Evolutionary conservation across 805 yeast genomes (phyloP), one percentile per base, ranked within the genome.

Genomic region (Yarrowia phangngaensis): DNA sequence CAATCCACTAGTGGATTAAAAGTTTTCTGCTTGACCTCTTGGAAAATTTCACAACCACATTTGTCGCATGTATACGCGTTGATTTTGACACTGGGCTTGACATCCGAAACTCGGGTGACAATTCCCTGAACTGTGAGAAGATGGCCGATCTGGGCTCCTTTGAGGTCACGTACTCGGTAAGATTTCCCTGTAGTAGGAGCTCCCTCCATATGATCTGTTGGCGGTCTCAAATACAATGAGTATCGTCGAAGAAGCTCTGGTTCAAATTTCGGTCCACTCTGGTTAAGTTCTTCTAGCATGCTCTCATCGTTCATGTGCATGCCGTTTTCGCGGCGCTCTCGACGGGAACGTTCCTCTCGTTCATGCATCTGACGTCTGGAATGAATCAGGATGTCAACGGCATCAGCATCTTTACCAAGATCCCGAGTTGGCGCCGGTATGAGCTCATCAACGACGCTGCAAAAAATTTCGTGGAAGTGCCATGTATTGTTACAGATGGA

Each of bases 11-110:
- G 69, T n/a, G 99, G 99, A 20, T 84, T 80, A 67, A 85, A 94
- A 33, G 84, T 80, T 62, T 80, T 79, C 14, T 89, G 70, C 55
- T 78, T 81, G 56, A 92, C 95, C 64, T 94, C 97, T 70, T 92
- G 97, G 73, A 94, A 92, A 47, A 87, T 80, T 68, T 92, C 99
- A 66, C 77, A 83, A 38, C 98, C 99, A 72, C 99, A 92, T 59
- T 84, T 84, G 64, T 92, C 98, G 69, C 99, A 92, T 6, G 97
- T 86, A 64, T 90, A 94, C 1, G 98, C 97, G 58, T 83, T 87
- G 48, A 92, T 97, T 53, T 77, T 71, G 6, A 92, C 85, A 5
- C 86, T 73, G 4, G 99, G 99, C 65, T 89, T 90, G 33, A 92
- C 98, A 64, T 92, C 99, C 2, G 95, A 82, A 4, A 89, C 95